These are phyloP conservation scores for Pezizomycotina sp. DNA, from an alignment of 2,329 filamentous ascomycete species.

Conservation along the genomic window DNA sequence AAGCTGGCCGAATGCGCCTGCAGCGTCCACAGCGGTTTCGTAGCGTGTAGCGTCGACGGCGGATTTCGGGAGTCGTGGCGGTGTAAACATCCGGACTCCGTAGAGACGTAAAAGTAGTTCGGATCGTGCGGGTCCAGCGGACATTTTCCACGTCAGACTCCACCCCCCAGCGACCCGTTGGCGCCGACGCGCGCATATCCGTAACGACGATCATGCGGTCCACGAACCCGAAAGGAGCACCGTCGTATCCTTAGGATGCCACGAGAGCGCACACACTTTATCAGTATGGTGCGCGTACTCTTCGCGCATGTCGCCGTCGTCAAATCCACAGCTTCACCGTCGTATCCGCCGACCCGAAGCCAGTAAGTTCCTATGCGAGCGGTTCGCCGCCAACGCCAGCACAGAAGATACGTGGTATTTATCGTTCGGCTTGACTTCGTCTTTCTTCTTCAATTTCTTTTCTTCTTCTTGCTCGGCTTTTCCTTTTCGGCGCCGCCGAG, in stretches of 20 bases:
- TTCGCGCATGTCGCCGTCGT: conserved; percentile 85
- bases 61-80: conserved; percentile 67
- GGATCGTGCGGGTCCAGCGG: conserved; percentile 78
- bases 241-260: conserved; percentile 77
- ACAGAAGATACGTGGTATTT: conserved; percentile 89
- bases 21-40: conserved; percentile 81
- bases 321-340: conserved; percentile 95
- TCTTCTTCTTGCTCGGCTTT: conserved; percentile 47
- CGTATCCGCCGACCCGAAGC: conserved; percentile 88
- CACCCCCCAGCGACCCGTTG: conserved; percentile 65
- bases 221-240: conserved; percentile 85
- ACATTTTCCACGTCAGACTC: conserved; percentile 91
- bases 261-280: conserved; percentile 91
- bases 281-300: conserved; percentile 81
- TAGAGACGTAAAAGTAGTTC: conserved; percentile 90
- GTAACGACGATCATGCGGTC: conserved; percentile 87
- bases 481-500: conserved; percentile 54
- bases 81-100: conserved; percentile 79
- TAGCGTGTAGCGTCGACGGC: conserved; percentile 51
- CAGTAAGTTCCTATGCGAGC: conserved; percentile 82
- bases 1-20: conserved; percentile 90
- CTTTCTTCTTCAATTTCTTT: conserved; percentile 76
- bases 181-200: conserved; percentile 84
- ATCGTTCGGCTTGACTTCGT: conserved; percentile 67
- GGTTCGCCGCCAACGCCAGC: conserved; percentile 76